phyloP scores from a whole-genome alignment of 805 yeast species.

The Saturnispora zaruensis region DNA sequence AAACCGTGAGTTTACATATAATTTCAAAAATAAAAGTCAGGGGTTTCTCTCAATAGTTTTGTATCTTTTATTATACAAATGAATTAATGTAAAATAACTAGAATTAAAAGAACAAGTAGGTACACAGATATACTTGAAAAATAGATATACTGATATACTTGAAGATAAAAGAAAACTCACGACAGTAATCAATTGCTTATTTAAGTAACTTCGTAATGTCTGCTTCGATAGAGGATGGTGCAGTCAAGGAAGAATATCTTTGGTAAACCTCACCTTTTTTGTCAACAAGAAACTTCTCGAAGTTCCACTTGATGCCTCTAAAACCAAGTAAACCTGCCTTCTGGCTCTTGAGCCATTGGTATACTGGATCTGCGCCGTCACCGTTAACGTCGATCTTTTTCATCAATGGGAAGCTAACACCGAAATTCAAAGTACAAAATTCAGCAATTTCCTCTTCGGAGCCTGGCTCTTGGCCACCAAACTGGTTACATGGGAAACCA shows the following conservation, averaged over 20 bases:
- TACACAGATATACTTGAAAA: background rate
- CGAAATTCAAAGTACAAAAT: conserved; percentile 74
- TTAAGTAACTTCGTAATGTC: conserved; percentile 50
- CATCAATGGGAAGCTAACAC: conserved; percentile 86
- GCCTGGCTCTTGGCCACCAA: conserved; percentile 73
- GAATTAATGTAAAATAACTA: background rate
- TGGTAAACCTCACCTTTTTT: conserved; percentile 45
- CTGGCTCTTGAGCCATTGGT: conserved; percentile 58
- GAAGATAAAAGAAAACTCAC: background rate
- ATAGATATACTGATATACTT: background rate
- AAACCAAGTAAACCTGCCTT: conserved; percentile 59
- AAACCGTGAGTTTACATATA: conserved; percentile 19
- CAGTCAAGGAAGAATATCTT: conserved; percentile 51
- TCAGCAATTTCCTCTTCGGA: conserved; percentile 57
- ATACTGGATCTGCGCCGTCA: conserved; percentile 67
- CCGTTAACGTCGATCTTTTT: conserved; percentile 90
- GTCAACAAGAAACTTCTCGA: conserved; percentile 50
- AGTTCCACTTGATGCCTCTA: conserved; percentile 56
- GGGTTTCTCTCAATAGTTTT: background rate
- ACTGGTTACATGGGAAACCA: conserved; percentile 91
- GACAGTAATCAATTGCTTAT: conserved; percentile 40
- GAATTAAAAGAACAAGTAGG: background rate
- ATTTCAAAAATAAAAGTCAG: background rate
- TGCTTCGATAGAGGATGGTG: conserved; percentile 53
- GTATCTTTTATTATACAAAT: background rate